Percentiles rank a stretch among this genome's conserved stretches.
These are phyloP conservation scores for Venturia pyrina DNA, from an alignment of 2,329 filamentous ascomycete genomes.

Conservation along the genomic window DNA sequence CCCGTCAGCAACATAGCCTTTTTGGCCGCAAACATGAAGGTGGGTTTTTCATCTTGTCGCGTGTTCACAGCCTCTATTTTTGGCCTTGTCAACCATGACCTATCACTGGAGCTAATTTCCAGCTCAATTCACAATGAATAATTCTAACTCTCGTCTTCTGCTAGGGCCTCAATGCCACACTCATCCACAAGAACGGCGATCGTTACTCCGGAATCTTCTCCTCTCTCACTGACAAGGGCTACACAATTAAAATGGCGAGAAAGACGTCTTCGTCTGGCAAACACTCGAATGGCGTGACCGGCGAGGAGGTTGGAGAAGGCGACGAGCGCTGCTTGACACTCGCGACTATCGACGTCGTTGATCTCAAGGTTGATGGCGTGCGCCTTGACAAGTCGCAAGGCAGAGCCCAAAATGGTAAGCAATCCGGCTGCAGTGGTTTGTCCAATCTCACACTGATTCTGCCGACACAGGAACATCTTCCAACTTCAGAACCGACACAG, in stretches of 20 bases:
- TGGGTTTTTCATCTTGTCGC: not conserved
- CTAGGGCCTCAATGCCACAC: slow-evolving; percentile 45
- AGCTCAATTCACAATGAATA: slow-evolving; percentile 22
- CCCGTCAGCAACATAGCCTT: slow-evolving; percentile 51
- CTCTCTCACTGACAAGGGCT: slow-evolving; percentile 41
- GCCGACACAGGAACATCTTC: slow-evolving; percentile 47
- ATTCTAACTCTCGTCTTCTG: slow-evolving; percentile 50
- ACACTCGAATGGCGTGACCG: slow-evolving; percentile 37
- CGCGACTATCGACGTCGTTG: slow-evolving; percentile 49
- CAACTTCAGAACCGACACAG: slow-evolving; percentile 75
- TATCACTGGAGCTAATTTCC: not conserved
- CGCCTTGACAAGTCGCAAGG: slow-evolving; percentile 39
- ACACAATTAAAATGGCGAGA: slow-evolving; percentile 58
- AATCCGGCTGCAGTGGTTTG: slow-evolving; percentile 9
- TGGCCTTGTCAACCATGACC: not conserved
- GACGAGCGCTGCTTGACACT: slow-evolving; percentile 48
- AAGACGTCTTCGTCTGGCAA: slow-evolving; percentile 32
- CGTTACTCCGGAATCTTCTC: slow-evolving; percentile 52
- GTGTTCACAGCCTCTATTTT: not conserved
- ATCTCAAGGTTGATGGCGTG: slow-evolving; percentile 45
- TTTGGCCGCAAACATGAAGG: slow-evolving; percentile 22
- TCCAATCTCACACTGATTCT: not conserved
- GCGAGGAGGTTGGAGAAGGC: slow-evolving; percentile 34
- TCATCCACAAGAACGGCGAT: slow-evolving; percentile 52
- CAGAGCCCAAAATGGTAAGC: slow-evolving; percentile 49